Conservation (phyloP, 2,329 filamentous ascomycete species). For the Polytolypa hystricis region DNA sequence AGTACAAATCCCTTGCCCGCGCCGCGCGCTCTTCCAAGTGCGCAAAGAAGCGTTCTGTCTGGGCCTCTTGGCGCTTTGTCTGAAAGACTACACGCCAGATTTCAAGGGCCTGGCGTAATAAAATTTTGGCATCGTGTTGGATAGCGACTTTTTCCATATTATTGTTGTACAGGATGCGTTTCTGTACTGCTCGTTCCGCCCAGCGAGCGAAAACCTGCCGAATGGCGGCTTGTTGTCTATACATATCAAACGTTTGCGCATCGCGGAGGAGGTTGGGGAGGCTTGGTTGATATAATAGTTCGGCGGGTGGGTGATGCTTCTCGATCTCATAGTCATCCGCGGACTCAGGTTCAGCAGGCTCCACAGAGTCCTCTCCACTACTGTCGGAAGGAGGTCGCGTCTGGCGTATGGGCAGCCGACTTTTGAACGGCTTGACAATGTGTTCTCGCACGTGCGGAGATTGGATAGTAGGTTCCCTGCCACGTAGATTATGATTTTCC, state of each 20-base stretch:
- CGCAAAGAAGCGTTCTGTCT: conserved; percentile 44
- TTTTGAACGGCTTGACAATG: not conserved
- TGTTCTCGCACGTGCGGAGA: too few relatives aligned
- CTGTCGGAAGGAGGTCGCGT: conserved; percentile 1
- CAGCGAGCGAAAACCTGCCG: conserved; percentile 36
- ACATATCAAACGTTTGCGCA: conserved; percentile 38
- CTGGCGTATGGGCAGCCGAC: not conserved
- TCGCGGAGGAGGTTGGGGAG: conserved; percentile 41
- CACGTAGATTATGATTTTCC: not conserved
- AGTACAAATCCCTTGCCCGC: conserved; percentile 53
- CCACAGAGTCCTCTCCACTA: conserved; percentile 15
- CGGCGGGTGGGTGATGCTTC: conserved; percentile 21
- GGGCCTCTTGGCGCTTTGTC: conserved; percentile 30
- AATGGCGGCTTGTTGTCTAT: conserved; percentile 28
- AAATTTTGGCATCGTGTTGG: conserved; percentile 38
- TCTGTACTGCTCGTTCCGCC: conserved; percentile 34
- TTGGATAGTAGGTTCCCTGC: too few relatives aligned
- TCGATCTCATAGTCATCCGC: conserved; percentile 18
- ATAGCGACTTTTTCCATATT: conserved; percentile 35
- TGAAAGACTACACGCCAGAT: conserved; percentile 36
- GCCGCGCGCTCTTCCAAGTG: conserved; percentile 49
- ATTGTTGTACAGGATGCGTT: conserved; percentile 25
- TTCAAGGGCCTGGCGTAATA: conserved; percentile 44
- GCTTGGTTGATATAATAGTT: conserved; percentile 38
- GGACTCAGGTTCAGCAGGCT: conserved; percentile 11